Conservation (phyloP, 768 basidiomycete genomes). For the Clitopilus hobsonii region DNA sequence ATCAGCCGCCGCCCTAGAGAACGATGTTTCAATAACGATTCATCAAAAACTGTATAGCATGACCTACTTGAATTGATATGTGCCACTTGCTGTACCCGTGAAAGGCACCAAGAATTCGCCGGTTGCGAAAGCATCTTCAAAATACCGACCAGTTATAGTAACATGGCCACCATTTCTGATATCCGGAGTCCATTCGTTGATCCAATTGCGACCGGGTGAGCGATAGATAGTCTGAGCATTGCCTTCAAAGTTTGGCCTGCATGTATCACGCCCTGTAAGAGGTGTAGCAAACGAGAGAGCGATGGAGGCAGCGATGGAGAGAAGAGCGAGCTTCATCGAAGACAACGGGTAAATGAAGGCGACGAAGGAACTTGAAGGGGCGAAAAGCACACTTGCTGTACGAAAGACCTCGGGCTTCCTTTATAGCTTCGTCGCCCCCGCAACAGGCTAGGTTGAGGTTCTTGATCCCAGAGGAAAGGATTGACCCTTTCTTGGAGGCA, state of each 20-base stretch:
- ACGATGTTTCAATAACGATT: not conserved
- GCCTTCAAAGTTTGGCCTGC: constrained; percentile 9
- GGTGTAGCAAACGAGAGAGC: constrained; percentile 1
- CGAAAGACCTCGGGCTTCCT: too few relatives aligned
- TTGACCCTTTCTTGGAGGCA: too few relatives aligned
- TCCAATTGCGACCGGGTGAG: not conserved
- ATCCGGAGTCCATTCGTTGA: constrained; percentile 4
- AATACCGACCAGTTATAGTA: not conserved
- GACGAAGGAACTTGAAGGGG: too few relatives aligned
- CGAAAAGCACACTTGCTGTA: too few relatives aligned
- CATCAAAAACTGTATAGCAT: not conserved
- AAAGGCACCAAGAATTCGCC: constrained; percentile 6
- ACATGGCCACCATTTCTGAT: constrained; percentile 6
- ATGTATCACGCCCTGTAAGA: not conserved
- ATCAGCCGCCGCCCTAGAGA: constrained; percentile 4
- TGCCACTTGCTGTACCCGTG: not conserved
- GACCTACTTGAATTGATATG: constrained; percentile 8
- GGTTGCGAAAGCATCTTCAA: not conserved
- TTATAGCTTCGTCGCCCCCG: too few relatives aligned
- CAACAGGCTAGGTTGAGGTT: too few relatives aligned
- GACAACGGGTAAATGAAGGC: too few relatives aligned
- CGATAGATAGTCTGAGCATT: constrained; percentile 4
- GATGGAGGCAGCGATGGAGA: not conserved
- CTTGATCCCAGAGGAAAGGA: too few relatives aligned
- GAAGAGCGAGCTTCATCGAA: constrained; percentile 1